Conservation (phyloP, 129 eudicot genomes). For the Artemisia argyi region DNA sequence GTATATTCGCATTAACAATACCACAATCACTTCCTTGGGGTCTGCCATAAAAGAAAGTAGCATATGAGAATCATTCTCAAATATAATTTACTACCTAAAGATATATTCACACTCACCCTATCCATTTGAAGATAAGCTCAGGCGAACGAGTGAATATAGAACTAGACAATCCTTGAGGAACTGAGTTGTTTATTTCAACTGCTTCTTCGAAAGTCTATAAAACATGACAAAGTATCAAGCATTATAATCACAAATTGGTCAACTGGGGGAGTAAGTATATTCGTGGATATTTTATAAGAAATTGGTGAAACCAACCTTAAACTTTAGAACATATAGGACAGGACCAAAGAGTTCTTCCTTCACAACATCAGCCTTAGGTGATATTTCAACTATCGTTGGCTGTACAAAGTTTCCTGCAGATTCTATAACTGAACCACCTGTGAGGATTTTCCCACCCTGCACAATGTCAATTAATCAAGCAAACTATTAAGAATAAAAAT, state of each 20-base stretch:
- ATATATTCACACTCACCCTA: constrained; percentile 60
- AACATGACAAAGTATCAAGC: neutral
- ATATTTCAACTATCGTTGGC: constrained; percentile 87
- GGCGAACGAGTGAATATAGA: constrained; percentile 86
- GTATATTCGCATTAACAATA: constrained; percentile 89
- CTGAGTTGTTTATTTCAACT: constrained; percentile 87
- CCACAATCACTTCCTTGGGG: constrained; percentile 98
- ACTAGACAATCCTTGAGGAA: constrained; percentile 96
- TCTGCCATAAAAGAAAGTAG: constrained; percentile 35
- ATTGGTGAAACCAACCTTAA: constrained; percentile 50
- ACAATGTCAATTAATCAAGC: constrained; percentile 18
- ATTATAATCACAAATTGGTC: neutral
- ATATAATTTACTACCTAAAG: neutral
- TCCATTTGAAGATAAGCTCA: constrained; percentile 87
- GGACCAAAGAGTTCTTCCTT: constrained; percentile 96
- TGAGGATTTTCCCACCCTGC: constrained; percentile 92
- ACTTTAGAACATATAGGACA: constrained; percentile 81
- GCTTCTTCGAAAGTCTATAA: constrained; percentile 87
- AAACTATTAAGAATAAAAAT: constrained; percentile 9
- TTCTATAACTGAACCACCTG: constrained; percentile 77
- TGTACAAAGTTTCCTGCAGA: constrained; percentile 94
- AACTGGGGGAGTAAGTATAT: neutral
- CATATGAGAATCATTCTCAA: neutral
- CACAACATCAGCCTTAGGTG: constrained; percentile 68
- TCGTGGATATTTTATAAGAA: neutral